Evolutionary conservation across 2,329 filamentous ascomycete genomes (phyloP).

Genomic region (Colletotrichum truncatum): DNA sequence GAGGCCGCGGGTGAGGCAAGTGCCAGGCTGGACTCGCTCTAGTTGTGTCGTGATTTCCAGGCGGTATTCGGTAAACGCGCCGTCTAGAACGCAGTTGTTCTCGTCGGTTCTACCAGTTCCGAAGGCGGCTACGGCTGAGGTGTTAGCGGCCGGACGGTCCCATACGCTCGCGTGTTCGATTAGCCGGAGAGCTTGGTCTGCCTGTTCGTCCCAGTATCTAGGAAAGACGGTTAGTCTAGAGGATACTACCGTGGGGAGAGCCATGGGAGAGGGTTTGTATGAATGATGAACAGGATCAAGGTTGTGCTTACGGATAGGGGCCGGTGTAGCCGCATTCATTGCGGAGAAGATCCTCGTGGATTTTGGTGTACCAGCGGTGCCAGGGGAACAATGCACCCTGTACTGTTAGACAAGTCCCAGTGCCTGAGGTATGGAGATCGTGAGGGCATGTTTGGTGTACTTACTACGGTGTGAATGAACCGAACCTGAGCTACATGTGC

Average conservation of each 20-base stretch:
- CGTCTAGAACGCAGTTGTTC: conserved; percentile 32
- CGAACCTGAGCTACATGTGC: not conserved
- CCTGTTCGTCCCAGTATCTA: conserved; percentile 7
- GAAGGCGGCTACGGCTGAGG: not conserved
- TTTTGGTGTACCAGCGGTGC: conserved; percentile 42
- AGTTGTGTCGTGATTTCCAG: not conserved
- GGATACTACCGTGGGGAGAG: too few relatives aligned
- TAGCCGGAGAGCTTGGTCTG: not conserved
- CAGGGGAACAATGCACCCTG: conserved; percentile 29
- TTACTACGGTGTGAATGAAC: not conserved
- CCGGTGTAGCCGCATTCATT: conserved; percentile 42
- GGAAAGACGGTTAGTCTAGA: not conserved
- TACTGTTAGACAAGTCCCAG: not conserved
- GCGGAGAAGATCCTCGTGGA: conserved; percentile 41
- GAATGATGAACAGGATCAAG: conserved; percentile 29
- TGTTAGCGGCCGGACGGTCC: not conserved
- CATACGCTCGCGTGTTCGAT: not conserved
- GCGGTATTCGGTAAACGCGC: conserved; percentile 32
- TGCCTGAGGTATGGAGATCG: not conserved
- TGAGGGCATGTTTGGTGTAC: not conserved
- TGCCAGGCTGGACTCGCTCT: not conserved
- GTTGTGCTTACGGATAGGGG: conserved; percentile 41
- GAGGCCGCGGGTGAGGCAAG: not conserved
- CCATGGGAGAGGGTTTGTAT: accelerated
- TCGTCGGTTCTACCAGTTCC: not conserved